Conservation (phyloP, 768 basidiomycete species). For the Lactarius vividus region DNA sequence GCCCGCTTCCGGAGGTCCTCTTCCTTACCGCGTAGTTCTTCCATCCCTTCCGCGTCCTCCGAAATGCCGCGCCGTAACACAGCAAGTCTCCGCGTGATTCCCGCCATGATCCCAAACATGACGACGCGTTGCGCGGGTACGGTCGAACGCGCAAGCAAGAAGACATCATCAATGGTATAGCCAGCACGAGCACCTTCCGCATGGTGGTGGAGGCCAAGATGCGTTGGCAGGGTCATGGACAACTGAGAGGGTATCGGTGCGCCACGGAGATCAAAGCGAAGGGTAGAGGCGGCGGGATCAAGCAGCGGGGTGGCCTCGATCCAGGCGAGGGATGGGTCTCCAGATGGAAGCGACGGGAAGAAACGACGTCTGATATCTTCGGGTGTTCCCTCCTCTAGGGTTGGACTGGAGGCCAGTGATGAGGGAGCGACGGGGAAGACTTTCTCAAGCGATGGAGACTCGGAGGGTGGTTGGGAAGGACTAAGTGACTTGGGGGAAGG, state of each 20-base stretch:
- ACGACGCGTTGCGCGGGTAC: conserved; percentile 80
- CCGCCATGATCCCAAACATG: conserved; percentile 72
- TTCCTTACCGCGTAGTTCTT: conserved; percentile 39
- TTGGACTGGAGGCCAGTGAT: conserved; percentile 19
- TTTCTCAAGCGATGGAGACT: background rate
- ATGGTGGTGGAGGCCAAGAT: conserved; percentile 90
- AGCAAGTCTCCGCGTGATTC: conserved; percentile 45
- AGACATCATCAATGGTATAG: conserved; percentile 85
- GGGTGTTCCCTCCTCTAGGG: conserved; percentile 68
- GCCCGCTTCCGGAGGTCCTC: conserved; percentile 55
- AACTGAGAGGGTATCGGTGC: conserved; percentile 56
- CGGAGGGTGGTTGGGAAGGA: conserved; percentile 1
- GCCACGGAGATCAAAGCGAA: conserved; percentile 72
- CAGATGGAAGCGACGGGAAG: conserved; percentile 67
- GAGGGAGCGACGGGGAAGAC: background rate
- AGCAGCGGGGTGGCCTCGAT: conserved; percentile 44
- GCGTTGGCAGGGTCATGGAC: conserved; percentile 64
- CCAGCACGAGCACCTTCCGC: conserved; percentile 77
- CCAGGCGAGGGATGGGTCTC: conserved; percentile 82
- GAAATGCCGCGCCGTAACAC: conserved; percentile 32
- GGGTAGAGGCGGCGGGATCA: conserved; percentile 33
- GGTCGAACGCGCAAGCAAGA: conserved; percentile 74
- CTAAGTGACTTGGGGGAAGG: background rate
- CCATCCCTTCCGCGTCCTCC: conserved; percentile 34
- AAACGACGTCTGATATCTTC: conserved; percentile 81